Percentiles rank a stretch among this genome's conserved stretches.
phyloP scores from a whole-genome alignment of 1,284 basidiomycete species.

The Melanopsichium pennsylvanicum region DNA sequence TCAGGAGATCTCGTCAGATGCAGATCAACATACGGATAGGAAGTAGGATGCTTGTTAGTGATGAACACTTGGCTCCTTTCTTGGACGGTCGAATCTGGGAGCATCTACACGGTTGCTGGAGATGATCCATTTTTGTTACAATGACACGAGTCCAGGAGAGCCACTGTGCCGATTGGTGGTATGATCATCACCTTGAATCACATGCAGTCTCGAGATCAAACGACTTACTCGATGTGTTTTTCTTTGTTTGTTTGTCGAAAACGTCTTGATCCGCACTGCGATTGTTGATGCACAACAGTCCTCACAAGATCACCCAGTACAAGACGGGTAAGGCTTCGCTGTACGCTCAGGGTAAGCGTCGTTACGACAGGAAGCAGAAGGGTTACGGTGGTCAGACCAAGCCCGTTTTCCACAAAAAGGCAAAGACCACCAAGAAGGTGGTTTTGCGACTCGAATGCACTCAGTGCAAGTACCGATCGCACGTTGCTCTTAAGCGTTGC shows the following conservation, averaged over 20 bases:
- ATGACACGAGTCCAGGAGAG: no score
- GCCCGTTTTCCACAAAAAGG: conserved; percentile 99
- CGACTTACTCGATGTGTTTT: conserved; percentile 11
- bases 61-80: no score
- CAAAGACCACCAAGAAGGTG: conserved; percentile 91
- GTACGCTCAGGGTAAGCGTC: conserved; percentile 94
- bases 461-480: conserved; percentile 87
- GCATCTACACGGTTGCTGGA: no score
- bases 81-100: no score
- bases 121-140: no score
- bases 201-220: background rate
- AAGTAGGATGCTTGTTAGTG: no score
- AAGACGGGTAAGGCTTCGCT: conserved; percentile 67
- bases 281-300: conserved; percentile 46
- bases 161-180: no score
- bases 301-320: conserved; percentile 67
- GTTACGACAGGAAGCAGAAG: conserved; percentile 96
- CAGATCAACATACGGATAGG: no score
- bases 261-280: no score
- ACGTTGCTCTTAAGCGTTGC: conserved; percentile 92
- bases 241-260: no score
- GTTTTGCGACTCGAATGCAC: conserved; percentile 98
- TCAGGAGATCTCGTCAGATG: no score
- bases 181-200: no score
- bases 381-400: conserved; percentile 99